Evolutionary conservation across 768 basidiomycete species (phyloP), one percentile per base, ranked within the genome.

Genomic region (Asterophora lycoperdoides): DNA sequence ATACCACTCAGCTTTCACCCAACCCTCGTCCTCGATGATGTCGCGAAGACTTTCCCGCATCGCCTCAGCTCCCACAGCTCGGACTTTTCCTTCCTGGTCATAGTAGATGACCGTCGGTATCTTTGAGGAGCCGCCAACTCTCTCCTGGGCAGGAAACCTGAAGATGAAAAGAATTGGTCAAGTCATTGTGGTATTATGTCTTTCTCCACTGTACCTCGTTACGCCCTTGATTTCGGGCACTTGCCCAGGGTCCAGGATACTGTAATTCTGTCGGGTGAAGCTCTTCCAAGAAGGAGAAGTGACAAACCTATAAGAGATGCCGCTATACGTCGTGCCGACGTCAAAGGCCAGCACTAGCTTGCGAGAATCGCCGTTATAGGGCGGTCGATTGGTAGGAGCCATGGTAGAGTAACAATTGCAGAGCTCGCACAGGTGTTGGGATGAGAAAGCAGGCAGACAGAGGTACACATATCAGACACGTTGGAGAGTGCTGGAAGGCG

Each of bases 1-100:
- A 46, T 44, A 77, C 78, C 78, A 79, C 60, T 77, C 76, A 1
- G 71, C 70, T 49, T 74, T 79, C 33, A 65, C 56, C 74, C 75
- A 79, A n/a, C 67, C 66, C 48, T 76, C 68, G 0, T 75, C 72
- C 23, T 71, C 70, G 1, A 76, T 75, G 44, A 30, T 56, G 48
- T 76, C 73, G 8, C 69, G 56, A 3, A 68, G 62, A 18, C 67
- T 64, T 41, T 73, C 74, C 35, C 65, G 64, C 33, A 60, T 55
- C 2, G 78, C 75, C 55, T 78, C 78, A 1, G 77, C 77, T 1
- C 79, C 79, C 7, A 72, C 61, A 0, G 76, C 78, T 28, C 58
- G 65, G 9, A 72, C 65, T 3, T 40, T 48, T 2, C 76, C 76
- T 2, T 58, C 51, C 4, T 44, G 46, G 54, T 79, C 78, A 56